Evolutionary conservation across 805 yeast species (phyloP).

Genomic region (Ogataea salicorniae): DNA sequence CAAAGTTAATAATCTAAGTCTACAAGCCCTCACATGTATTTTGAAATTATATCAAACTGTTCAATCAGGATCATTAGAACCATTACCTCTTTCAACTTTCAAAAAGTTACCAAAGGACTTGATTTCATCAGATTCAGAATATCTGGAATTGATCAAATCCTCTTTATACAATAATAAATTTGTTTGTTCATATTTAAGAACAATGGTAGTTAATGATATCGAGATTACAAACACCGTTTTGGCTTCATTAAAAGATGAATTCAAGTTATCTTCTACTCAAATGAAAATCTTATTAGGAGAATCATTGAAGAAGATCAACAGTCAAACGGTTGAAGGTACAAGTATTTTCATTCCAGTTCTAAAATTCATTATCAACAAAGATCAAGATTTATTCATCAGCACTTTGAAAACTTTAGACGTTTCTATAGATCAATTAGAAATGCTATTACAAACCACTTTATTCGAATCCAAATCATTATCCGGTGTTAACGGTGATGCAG

Average conservation of each 20-base stretch:
- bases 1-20: slow-evolving; percentile 15
- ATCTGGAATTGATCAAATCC: slow-evolving; percentile 14
- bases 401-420: slow-evolving; percentile 33
- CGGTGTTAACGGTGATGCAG: slow-evolving; percentile 16
- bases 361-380: slow-evolving; percentile 31
- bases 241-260: slow-evolving; percentile 5
- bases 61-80: slow-evolving; percentile 27
- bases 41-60: slow-evolving; percentile 45
- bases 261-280: slow-evolving; percentile 17
- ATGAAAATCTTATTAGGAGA: slow-evolving; percentile 19
- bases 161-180: slow-evolving; percentile 21
- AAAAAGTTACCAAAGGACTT: slow-evolving; percentile 19
- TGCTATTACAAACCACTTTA: slow-evolving; percentile 64
- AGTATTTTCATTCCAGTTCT: slow-evolving; percentile 31
- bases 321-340: slow-evolving; percentile 7
- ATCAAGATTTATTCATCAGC: slow-evolving; percentile 36
- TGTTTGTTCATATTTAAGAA: slow-evolving; percentile 25
- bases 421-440: slow-evolving; percentile 47
- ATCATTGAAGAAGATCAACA: slow-evolving; percentile 14
- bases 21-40: slow-evolving; percentile 42
- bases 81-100: slow-evolving; percentile 21
- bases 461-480: slow-evolving; percentile 11
- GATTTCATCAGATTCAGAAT: slow-evolving; percentile 15
- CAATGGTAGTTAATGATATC: slow-evolving; percentile 15
- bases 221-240: slow-evolving; percentile 9